Conservation (phyloP, 257 asterid genomes). For the Solanum rostratum region DNA sequence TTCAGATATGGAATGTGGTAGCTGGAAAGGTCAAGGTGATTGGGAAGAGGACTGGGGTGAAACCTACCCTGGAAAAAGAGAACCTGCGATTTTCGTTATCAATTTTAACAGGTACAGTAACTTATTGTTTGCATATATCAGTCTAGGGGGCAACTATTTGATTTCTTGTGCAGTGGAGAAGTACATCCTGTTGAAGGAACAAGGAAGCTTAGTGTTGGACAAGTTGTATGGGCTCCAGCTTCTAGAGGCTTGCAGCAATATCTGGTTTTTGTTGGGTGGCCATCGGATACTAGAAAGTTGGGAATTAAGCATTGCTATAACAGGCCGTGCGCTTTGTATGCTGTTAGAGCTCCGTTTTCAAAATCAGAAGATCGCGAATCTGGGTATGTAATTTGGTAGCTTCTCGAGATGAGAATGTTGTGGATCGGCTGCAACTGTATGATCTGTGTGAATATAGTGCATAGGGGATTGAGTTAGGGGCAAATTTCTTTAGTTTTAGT, state of each 20-base stretch:
- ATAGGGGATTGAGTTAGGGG: not conserved
- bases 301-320: slow-evolving; percentile 79
- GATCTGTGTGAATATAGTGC: not conserved
- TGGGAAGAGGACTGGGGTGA: slow-evolving; percentile 99
- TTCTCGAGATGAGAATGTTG: not conserved
- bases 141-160: not conserved
- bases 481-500: not conserved
- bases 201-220: slow-evolving; percentile 74
- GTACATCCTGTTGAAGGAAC: slow-evolving; percentile 45
- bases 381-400: slow-evolving; percentile 14
- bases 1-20: slow-evolving; percentile 56
- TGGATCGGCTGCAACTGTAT: not conserved
- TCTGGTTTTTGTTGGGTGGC: slow-evolving; percentile 90
- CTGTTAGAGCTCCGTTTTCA: slow-evolving; percentile 49
- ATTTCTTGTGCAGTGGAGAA: slow-evolving; percentile 65
- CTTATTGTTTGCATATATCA: not conserved
- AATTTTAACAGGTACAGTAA: slow-evolving; percentile 37
- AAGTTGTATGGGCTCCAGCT: slow-evolving; percentile 84
- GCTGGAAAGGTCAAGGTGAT: slow-evolving; percentile 90
- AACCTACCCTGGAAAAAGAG: slow-evolving; percentile 76
- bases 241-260: slow-evolving; percentile 28
- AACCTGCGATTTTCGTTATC: slow-evolving; percentile 79
- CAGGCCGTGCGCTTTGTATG: slow-evolving; percentile 81
- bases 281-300: slow-evolving; percentile 65
- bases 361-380: slow-evolving; percentile 27